These are phyloP conservation scores for Blastocystis sp. DNA, from an alignment of 352 stramenopile species.

Conservation along the genomic window DNA sequence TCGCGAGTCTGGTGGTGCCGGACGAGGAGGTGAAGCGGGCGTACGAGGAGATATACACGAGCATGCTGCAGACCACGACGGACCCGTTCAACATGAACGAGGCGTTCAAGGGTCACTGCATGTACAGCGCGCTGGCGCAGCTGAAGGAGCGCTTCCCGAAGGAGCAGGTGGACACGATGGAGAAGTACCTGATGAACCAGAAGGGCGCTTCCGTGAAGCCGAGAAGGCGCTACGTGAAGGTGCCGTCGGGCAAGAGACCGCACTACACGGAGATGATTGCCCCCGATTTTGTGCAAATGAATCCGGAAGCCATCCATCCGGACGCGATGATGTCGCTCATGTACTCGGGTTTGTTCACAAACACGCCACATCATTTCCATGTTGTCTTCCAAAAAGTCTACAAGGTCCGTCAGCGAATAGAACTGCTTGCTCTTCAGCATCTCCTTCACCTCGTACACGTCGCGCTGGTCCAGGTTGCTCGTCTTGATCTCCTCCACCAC, in stretches of 20 bases:
- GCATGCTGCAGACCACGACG: background rate
- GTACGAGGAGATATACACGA: constrained; percentile 21
- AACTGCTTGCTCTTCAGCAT: constrained; percentile 52
- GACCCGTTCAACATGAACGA: constrained; percentile 1
- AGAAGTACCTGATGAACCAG: constrained; percentile 31
- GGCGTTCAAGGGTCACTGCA: constrained; percentile 19
- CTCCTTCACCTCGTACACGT: constrained; percentile 33
- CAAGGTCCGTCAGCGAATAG: constrained; percentile 44
- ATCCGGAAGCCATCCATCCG: background rate
- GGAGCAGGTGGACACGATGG: constrained; percentile 37
- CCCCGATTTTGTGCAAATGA: background rate
- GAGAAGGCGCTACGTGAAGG: constrained; percentile 48
- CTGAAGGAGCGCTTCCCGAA: constrained; percentile 57
- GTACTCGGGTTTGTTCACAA: background rate
- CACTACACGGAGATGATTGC: background rate
- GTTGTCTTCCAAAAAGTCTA: constrained; percentile 37
- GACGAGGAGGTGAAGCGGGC: constrained; percentile 28
- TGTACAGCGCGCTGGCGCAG: background rate
- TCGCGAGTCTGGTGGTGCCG: constrained; percentile 2
- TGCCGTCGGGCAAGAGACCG: constrained; percentile 28
- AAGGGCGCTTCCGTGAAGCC: background rate
- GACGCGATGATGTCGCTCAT: background rate
- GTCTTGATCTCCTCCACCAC: constrained; percentile 21
- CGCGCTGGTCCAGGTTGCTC: constrained; percentile 15
- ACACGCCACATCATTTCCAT: background rate